phyloP scores from a whole-genome alignment of 768 basidiomycete species.

The Thelephora ganbajun region DNA sequence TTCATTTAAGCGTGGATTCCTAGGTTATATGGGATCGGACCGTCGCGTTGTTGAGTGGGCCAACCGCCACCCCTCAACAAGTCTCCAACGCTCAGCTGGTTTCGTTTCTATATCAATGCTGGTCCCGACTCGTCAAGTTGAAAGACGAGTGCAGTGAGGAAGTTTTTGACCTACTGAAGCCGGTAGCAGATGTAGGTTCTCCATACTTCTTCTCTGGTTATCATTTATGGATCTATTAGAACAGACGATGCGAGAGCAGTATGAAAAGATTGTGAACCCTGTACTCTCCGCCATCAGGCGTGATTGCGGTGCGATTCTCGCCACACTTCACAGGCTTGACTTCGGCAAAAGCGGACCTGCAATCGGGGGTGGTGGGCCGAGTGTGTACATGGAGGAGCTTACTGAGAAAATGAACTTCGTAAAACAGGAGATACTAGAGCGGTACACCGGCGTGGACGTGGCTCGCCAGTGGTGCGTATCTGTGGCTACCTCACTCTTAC shows the following conservation, averaged over 20 bases:
- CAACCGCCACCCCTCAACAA: constrained; percentile 68
- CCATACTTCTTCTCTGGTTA: background rate
- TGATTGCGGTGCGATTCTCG: constrained; percentile 68
- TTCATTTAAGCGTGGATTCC: background rate
- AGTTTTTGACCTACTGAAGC: constrained; percentile 39
- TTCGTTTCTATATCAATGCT: constrained; percentile 69
- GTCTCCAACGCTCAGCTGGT: constrained; percentile 64
- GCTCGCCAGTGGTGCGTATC: constrained; percentile 57
- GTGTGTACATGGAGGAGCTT: constrained; percentile 85
- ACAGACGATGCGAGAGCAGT: constrained; percentile 37
- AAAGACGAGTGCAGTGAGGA: constrained; percentile 50
- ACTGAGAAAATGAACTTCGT: constrained; percentile 78
- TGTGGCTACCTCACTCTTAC: background rate
- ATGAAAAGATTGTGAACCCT: constrained; percentile 47
- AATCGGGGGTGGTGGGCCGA: constrained; percentile 46
- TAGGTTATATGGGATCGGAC: constrained; percentile 70
- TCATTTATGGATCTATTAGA: background rate
- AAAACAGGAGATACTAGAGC: constrained; percentile 59
- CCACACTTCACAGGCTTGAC: constrained; percentile 75
- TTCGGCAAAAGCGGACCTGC: constrained; percentile 51
- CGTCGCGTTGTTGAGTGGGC: constrained; percentile 62
- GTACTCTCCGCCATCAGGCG: constrained; percentile 57
- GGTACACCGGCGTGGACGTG: constrained; percentile 60
- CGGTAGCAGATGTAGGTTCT: constrained; percentile 42
- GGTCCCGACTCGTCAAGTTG: constrained; percentile 50